Evolutionary conservation across 768 basidiomycete species (phyloP).

Genomic region (Pluteus cervinus): DNA sequence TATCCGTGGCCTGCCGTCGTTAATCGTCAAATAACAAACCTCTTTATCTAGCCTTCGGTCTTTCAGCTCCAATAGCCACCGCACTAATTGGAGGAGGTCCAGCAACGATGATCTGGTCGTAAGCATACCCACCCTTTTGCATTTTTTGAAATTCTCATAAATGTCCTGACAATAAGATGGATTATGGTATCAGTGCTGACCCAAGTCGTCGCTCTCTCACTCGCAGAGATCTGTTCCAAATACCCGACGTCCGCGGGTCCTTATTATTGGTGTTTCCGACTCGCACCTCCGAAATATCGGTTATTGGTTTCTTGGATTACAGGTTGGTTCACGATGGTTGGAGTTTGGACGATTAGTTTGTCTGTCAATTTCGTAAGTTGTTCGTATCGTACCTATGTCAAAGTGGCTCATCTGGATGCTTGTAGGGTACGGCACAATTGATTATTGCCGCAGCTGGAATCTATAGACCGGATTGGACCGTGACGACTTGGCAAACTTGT

Average conservation of each 20-base stretch:
- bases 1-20: too few relatives aligned
- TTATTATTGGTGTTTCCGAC: constrained; percentile 62
- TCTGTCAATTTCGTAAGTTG: constrained; percentile 54
- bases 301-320: constrained; percentile 58
- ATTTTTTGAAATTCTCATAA: not conserved
- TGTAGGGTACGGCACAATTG: constrained; percentile 51
- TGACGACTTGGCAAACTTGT: constrained; percentile 58
- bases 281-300: constrained; percentile 45
- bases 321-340: constrained; percentile 64
- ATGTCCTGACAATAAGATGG: constrained; percentile 29
- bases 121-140: constrained; percentile 4
- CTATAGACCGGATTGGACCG: constrained; percentile 52
- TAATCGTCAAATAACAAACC: too few relatives aligned
- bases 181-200: constrained; percentile 43
- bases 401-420: not conserved
- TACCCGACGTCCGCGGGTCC: constrained; percentile 59
- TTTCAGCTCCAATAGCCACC: constrained; percentile 52
- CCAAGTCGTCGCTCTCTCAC: constrained; percentile 42
- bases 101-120: constrained; percentile 57
- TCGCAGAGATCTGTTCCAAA: constrained; percentile 54
- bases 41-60: constrained; percentile 38
- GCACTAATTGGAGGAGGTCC: constrained; percentile 50
- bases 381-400: not conserved
- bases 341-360: constrained; percentile 63
- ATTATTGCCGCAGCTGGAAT: constrained; percentile 54